Evolutionary conservation across 768 basidiomycete genomes (phyloP), one percentile per base, ranked within the genome.

Genomic region (Tephrocybe sp.): DNA sequence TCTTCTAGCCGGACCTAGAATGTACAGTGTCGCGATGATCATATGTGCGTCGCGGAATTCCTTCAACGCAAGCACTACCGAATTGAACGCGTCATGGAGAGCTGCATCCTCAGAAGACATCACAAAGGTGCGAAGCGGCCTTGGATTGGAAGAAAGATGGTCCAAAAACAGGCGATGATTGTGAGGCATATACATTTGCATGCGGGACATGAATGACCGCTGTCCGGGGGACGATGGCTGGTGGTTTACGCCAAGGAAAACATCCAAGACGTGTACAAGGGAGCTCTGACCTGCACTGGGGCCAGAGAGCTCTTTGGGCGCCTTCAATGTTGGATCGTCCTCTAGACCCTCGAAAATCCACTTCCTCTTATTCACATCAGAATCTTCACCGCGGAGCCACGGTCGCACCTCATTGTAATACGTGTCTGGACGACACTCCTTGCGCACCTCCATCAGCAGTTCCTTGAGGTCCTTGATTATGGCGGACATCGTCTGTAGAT

Each of bases 221-320:
- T 64, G 57, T 6, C 52, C 49, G 51, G 58, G 40, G 4, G 60
- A 44, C 18, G 56, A 43, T 1, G 60, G 69, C 48, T 71, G 69
- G 54, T 78, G 74, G 57, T 86, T 82, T 5, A 89, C 72, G 11
- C 86, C 85, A 8, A 90, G 73, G 60, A 89, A 90, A 24, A 85
- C 70, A 53, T 89, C 88, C 9, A 90, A 67, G 5, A 82, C 79
- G 49, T 89, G 88, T 11, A 93, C 79, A 18, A 92, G 69, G 4
- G 85, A 77, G 60, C 87, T 89, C 68, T 93, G 91, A 0, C 89
- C 91, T 1, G 91, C 91, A 55, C 84, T 87, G 7, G 91, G 86
- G 2, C 91, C 91, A 1, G 84, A 85, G 26, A 88, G 72, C 55
- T 87, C 78, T 5, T 66, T 70, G 1, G 78, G 78, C n/a, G 68